Evolutionary conservation across 140 eudicot genomes (phyloP), one percentile per base, ranked within the genome.

Genomic region (Oenanthe javanica): DNA sequence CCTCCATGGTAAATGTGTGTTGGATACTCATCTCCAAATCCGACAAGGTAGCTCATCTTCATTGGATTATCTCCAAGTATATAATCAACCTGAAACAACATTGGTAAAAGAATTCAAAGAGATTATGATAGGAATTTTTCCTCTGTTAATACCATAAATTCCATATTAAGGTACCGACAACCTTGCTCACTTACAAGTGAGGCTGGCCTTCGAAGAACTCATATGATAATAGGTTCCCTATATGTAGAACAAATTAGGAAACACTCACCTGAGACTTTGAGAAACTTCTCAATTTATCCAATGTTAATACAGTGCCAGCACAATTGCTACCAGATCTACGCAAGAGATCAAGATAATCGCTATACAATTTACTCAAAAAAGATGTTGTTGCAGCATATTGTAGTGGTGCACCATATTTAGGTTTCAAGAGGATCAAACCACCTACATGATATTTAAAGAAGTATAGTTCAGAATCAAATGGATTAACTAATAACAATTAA

Each of bases 1-100:
- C 79, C 91, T 71, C 97, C 86, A 81, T 92, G 97, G 70, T 87
- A 89, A 59, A 90, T 90, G 4, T 90, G 83, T 71, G 61, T 83
- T 7, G 97, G 89, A 77, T 88, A 92, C 40, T 78, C 72, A 72
- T 84, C 79, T 12, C 96, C 91, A 52, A 55, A 86, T 12, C 96
- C 96, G 1, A 92, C 96, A 76, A 92, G 70, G 46, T 92, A 92
- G 85, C 97, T 90, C 93, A 87, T 88, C 64, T 84, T 79, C 87
- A 79, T 79, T 2, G 96, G 97, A 80, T 92, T 92, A 74, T 92
- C 90, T 27, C 97, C 97, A 43, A 90, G 90, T 79, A 90, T 87
- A 86, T 92, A 92, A 78, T 79, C 84, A 51, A 92, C 84, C 97
- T 92, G 36, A 79, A 79, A 51, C 64, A 71, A 47, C 18, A 25